Evolutionary conservation across 345 rosid genomes (phyloP).

Genomic region (Euphorbia lathyris): DNA sequence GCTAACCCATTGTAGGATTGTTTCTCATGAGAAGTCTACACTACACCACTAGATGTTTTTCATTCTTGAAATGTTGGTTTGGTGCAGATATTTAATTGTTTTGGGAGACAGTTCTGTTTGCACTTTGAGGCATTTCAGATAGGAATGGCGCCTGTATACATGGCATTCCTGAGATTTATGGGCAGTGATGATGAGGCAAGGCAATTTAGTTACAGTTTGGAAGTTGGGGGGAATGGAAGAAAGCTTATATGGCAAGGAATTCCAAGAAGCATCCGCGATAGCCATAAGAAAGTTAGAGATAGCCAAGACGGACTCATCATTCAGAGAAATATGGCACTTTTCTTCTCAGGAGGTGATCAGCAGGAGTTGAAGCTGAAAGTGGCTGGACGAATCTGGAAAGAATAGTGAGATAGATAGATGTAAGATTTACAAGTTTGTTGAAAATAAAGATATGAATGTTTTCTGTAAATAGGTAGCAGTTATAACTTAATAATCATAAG

Average conservation of each 20-base stretch:
- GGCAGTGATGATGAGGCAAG: slow-evolving; percentile 47
- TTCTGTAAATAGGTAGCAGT: slow-evolving; percentile 6
- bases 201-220: slow-evolving; percentile 51
- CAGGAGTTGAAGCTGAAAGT: slow-evolving; percentile 49
- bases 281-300: slow-evolving; percentile 53
- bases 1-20: not conserved
- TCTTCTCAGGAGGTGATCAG: slow-evolving; percentile 51
- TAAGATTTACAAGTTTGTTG: not conserved
- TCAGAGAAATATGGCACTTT: slow-evolving; percentile 48
- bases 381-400: slow-evolving; percentile 54
- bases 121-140: slow-evolving; percentile 62
- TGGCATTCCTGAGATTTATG: slow-evolving; percentile 62
- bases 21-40: too few relatives aligned
- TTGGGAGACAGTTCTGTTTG: slow-evolving; percentile 50
- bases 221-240: slow-evolving; percentile 52
- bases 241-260: slow-evolving; percentile 55
- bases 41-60: too few relatives aligned
- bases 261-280: slow-evolving; percentile 53
- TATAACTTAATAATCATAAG: not conserved
- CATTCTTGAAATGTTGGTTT: not conserved
- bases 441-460: too few relatives aligned
- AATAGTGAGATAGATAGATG: slow-evolving; percentile 19
- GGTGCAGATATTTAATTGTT: slow-evolving; percentile 51
- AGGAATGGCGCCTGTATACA: slow-evolving; percentile 53
- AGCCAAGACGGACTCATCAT: slow-evolving; percentile 56